Evolutionary conservation across 2,329 filamentous ascomycete genomes (phyloP), one percentile per base, ranked within the genome.

Genomic region (Colletotrichum tanaceti): DNA sequence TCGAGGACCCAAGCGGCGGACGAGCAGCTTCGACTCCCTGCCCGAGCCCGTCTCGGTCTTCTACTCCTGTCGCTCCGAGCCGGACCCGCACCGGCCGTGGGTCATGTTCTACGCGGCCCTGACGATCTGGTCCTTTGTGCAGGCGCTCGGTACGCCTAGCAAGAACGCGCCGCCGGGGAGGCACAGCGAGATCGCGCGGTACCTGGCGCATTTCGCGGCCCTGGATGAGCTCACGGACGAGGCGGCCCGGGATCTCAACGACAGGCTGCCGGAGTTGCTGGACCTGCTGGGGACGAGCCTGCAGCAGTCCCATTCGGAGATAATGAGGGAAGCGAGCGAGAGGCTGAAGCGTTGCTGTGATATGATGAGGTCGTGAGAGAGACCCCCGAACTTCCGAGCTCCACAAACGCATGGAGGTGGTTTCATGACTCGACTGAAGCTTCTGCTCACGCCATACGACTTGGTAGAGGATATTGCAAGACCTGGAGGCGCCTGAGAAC

Each of bases 61-160:
- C 20, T 97, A 97, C 78, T 91, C 89, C 1, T 90, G 93, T 14
- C 87, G 90, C 41, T 90, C 91, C 72, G 94, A 97, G 75, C 88
- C 90, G 38, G 87, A 97, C 32, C 89, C 96, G 24, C 95, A 97
- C 73, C 86, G 93, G 32, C 93, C 94, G 0, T 97, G 94, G 93
- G 92, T 97, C 50, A 86, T 97, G 76, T 97, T 97, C 80, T 95
- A 95, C 73, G 92, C 94, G 0, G 89, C 90, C 0, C 82, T 97
- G 61, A 91, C 93, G 57, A 93, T 97, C 13, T 97, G 93, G 93
- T 91, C 89, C 4, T 97, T 95, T 75, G 93, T 93, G 3, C 93
- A 90, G 73, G 93, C 94, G 0, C 80, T 95, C 16, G 91, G 93
- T 2, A 61, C 68, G 14, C 65, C 64, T 1, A 53, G 22, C 13